Evolutionary conservation across 1,139 yeast genomes (phyloP), one percentile per base, ranked within the genome.

Genomic region (Debaryomyces fabryi): DNA sequence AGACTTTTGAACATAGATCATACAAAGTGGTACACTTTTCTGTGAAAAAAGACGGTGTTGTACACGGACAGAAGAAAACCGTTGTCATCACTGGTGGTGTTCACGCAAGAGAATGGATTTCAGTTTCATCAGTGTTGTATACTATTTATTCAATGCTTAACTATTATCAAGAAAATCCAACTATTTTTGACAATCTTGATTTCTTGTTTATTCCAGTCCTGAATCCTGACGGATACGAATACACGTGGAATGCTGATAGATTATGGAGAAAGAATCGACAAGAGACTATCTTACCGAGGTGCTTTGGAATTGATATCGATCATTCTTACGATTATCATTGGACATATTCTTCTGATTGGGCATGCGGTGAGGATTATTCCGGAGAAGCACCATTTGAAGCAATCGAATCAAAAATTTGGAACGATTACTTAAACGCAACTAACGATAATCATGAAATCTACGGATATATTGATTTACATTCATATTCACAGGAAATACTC

Each of bases 61-160:
- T 76, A 30, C 85, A 82, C 44, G 56, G 59, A 18, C 71, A 75
- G 16, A 78, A 81, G 58, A 85, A 83, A 60, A 87, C 95, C 0
- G 78, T 91, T 43, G 87, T 90, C 1, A 74, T 91, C 12, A 83
- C 93, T 0, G 92, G 93, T 18, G 97, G 96, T 1, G 78, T 86
- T 2, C 97, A 91, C 66, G 95, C 96, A 0, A 77, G 97, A 44
- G 97, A 91, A 67, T 91, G 97, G 97, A 79, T 90, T 16, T 81
- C 92, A 25, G 82, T 85, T 4, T 81, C 92, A 7, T 77, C 93
- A 0, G 85, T 82, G 1, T 79, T 89, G 52, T 88, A 79, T 63
- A 67, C 82, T 10, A 65, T 90, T 34, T 83, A 81, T 55, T 73
- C 79, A 50, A 62, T 89, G 40, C 67, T 88, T 43, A 65, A 75